Base-by-base conservation (phyloP, 106 monocot species). In the Dendrobium catenatum region DNA sequence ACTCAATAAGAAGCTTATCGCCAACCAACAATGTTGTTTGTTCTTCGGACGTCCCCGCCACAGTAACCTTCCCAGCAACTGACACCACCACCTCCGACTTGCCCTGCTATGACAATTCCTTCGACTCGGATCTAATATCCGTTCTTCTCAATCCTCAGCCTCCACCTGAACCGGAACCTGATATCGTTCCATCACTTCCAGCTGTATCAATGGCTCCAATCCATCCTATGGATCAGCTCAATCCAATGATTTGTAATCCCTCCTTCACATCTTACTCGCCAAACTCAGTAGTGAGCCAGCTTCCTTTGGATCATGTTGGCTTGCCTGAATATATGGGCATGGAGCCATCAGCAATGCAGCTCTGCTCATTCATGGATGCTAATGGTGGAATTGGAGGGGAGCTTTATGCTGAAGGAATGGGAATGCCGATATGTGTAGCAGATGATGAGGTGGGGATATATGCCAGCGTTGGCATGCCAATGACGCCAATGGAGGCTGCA, bases 111-210 rank as follows among this genome's bases (percentile, higher is more conserved):
- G 78, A 85, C 31, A 81, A 88, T 80, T 72, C 31, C 31, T 31
- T 31, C 1, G 31, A 31, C 31, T 31, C 89, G n/a, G 72, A 84
- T 43, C 4, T 73, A 40, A 78, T 89, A 33, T 87, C 91, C 29
- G 84, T 84, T 7, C 82, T 88, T 17, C 83, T 93, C 58, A 79
- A 88, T 27, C 16, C 79, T 7, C 64, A 79, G 10, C 87, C 51
- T 22, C 72, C 75, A 9, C 27, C 29, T 3, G 81, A 80, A 8
- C 10, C 80, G 19, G 82, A 87, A 33, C 72, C 44, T 19, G 49
- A 46, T 37, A 16, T 48, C 48, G 3, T 22, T 1, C 29, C 40
- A 10, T 41, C 67, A 27, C 3, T 27, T n/a, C 4, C 0, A 27
- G 27, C 24, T 6, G n/a, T 18, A 27, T 10, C 67, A 22, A 37